Conservation (phyloP, 441 rosid species). For the Euphorbia celastroides region DNA sequence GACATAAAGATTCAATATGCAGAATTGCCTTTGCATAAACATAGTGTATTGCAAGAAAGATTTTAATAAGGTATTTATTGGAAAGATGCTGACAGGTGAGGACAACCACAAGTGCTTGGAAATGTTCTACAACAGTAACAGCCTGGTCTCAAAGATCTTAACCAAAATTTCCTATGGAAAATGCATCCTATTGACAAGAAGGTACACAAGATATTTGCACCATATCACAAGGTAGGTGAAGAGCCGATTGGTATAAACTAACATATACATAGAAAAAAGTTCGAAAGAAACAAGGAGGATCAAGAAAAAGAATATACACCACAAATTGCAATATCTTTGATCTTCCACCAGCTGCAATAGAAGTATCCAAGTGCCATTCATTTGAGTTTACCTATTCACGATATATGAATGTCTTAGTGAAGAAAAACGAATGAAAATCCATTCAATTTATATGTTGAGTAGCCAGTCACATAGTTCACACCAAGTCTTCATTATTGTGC, state of each 20-base stretch:
- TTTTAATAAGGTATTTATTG: background rate
- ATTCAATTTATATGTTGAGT: slow-evolving; percentile 11
- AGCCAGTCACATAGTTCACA: background rate
- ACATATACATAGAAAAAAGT: background rate
- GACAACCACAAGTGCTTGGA: background rate
- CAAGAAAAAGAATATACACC: slow-evolving; percentile 70
- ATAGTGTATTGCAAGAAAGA: background rate
- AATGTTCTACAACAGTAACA: background rate
- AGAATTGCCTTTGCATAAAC: background rate
- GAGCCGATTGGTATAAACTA: background rate
- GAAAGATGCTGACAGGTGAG: background rate
- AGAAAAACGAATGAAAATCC: slow-evolving; percentile 7
- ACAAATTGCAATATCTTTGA: slow-evolving; percentile 95
- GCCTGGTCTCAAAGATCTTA: background rate
- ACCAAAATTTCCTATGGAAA: slow-evolving; percentile 1
- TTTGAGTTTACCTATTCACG: slow-evolving; percentile 80
- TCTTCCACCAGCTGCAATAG: slow-evolving; percentile 87
- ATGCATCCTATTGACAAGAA: background rate
- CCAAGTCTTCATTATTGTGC: background rate
- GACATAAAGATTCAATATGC: slow-evolving; percentile 10
- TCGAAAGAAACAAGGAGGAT: slow-evolving; percentile 20
- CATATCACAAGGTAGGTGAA: background rate
- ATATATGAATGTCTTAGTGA: slow-evolving; percentile 18
- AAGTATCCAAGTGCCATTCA: slow-evolving; percentile 98
- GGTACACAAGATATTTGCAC: slow-evolving; percentile 6